Evolutionary conservation across 2,329 filamentous ascomycete genomes (phyloP).

Genomic region (Cercospora sp.): DNA sequence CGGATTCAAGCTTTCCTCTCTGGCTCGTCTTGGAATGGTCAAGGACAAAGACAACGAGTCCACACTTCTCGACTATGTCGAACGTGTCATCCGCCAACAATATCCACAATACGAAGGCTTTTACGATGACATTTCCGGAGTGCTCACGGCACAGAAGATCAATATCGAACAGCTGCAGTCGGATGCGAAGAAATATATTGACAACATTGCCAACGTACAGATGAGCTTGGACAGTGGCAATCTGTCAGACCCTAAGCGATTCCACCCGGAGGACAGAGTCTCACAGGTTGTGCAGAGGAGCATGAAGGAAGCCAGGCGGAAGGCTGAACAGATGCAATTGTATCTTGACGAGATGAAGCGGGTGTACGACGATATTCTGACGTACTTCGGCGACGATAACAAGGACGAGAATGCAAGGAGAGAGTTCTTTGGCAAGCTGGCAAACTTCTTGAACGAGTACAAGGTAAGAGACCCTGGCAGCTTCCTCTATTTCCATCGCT

Average conservation of each 20-base stretch:
- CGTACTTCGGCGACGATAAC: slow-evolving; percentile 93
- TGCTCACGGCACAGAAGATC: slow-evolving; percentile 79
- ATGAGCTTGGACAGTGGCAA: slow-evolving; percentile 89
- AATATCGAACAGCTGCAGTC: slow-evolving; percentile 88
- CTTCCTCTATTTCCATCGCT: neutral
- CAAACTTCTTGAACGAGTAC: slow-evolving; percentile 87
- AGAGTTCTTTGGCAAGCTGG: slow-evolving; percentile 94
- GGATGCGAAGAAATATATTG: slow-evolving; percentile 89
- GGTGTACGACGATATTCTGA: slow-evolving; percentile 92
- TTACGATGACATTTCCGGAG: slow-evolving; percentile 76
- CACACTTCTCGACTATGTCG: slow-evolving; percentile 91
- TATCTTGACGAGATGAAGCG: slow-evolving; percentile 91
- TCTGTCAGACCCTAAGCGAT: slow-evolving; percentile 92
- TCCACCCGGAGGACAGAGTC: slow-evolving; percentile 95
- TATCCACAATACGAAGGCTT: slow-evolving; percentile 96
- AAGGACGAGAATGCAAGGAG: slow-evolving; percentile 87
- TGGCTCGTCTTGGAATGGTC: slow-evolving; percentile 91
- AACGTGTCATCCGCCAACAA: slow-evolving; percentile 93
- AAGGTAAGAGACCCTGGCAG: slow-evolving; percentile 57
- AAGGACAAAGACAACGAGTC: slow-evolving; percentile 99
- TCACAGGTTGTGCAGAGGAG: slow-evolving; percentile 84
- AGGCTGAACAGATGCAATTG: slow-evolving; percentile 91
- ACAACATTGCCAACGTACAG: slow-evolving; percentile 93
- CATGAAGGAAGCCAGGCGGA: slow-evolving; percentile 95
- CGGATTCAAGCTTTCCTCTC: slow-evolving; percentile 95